Evolutionary conservation across 768 basidiomycete genomes (phyloP).

Genomic region (Thelephora ganbajun): DNA sequence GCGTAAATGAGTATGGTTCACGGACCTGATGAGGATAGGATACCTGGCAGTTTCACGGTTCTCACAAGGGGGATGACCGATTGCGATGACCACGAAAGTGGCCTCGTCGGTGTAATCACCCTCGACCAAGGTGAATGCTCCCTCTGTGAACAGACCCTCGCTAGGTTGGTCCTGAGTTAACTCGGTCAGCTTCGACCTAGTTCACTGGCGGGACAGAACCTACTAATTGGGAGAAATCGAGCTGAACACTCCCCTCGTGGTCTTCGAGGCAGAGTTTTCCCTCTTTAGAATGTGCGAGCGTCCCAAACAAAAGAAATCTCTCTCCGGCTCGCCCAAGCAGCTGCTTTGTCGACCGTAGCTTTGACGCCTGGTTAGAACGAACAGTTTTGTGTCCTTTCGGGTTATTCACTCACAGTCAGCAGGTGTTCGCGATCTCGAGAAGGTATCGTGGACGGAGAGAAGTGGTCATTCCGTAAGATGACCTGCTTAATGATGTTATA

Average conservation of each 20-base stretch:
- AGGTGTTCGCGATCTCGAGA: constrained; percentile 78
- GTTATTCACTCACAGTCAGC: constrained; percentile 51
- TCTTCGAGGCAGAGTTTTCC: constrained; percentile 89
- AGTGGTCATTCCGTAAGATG: constrained; percentile 91
- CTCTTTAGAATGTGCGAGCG: constrained; percentile 82
- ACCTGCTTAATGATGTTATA: constrained; percentile 88
- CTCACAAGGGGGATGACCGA: constrained; percentile 97
- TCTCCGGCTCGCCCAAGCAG: constrained; percentile 81
- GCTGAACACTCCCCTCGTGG: constrained; percentile 75
- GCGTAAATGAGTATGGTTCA: not conserved
- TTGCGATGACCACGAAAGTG: constrained; percentile 76
- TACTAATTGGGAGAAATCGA: constrained; percentile 83
- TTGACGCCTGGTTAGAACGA: constrained; percentile 5
- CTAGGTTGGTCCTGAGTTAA: constrained; percentile 63
- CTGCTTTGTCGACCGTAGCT: constrained; percentile 95
- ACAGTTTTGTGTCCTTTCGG: not conserved
- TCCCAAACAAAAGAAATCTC: constrained; percentile 85
- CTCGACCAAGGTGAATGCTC: constrained; percentile 88
- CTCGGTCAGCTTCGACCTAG: constrained; percentile 7
- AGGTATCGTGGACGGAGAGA: constrained; percentile 88
- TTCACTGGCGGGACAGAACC: constrained; percentile 12
- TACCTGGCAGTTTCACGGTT: constrained; percentile 73
- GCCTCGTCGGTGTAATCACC: constrained; percentile 94
- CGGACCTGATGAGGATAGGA: constrained; percentile 8
- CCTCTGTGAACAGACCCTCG: constrained; percentile 93